Base-by-base conservation (phyloP, 495 filamentous ascomycete genomes). In the Penicillium manginii region DNA sequence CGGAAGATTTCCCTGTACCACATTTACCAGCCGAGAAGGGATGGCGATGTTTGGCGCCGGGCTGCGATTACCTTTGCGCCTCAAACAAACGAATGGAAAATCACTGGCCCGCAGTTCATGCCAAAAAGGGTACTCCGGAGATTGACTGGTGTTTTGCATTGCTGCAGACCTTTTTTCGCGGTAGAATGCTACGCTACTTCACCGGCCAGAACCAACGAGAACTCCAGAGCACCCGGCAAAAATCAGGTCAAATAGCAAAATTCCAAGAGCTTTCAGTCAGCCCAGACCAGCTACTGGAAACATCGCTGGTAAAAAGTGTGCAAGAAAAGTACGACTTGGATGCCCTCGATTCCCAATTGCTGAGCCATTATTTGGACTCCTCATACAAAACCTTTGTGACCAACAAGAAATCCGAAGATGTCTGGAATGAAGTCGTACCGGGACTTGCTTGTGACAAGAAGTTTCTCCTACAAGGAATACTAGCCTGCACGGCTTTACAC, bases 391-490 rank as follows among this genome's bases (percentile, higher is more conserved):
- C 50, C 50, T 54, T 70, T 32, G 46, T 54, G 37, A 50, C 26
- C 7, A 40, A 55, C 12, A 32, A 23, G 15, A 45, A 48, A 46
- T 70, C 57, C 26, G 57, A 65, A 33, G 22, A 4, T 19, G 52
- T 59, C 31, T 75, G 58, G 64, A 52, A 61, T 39, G 39, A 59
- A 5, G 60, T 66, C 2, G 57, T 74, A 4, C 61, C 67, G 1
- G 50, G 58, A 7, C 54, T 72, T 15, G 67, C 71, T 4, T 55
- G 50, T 10, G 48, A 60, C 14, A 51, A 57, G 37, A 33, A 50
- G 12, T 79, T 76, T 39, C 51, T 79, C 0, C 45, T 73, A 15
- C 67, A 75, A 23, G 73, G 72, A 2, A 64, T 79, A 15, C 57
- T 79, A 18, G 70, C 76, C 10, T 71, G 69, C 32, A 49, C 75